A percentile compares a stretch with the other conserved stretches of the same genome.
Conservation (phyloP, 148 eudicot genomes). For the Chenopodium formosanum region DNA sequence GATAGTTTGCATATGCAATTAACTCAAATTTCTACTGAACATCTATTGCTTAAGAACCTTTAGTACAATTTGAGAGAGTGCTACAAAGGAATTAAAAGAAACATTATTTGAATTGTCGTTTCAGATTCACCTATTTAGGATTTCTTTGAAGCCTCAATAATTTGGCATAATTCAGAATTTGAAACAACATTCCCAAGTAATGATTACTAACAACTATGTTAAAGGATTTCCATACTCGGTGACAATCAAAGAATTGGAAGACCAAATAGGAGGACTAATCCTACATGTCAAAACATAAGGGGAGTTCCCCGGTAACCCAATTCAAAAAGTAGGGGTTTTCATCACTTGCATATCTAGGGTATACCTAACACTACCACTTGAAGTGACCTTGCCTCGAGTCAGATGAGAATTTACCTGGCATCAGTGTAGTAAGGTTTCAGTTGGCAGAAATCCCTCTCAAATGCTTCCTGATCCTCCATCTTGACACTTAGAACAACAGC, state of each 20-base stretch:
- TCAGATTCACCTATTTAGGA: background rate
- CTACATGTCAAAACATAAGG: background rate
- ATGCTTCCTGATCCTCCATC: conserved; percentile 90
- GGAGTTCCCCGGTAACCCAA: background rate
- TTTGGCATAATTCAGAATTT: background rate
- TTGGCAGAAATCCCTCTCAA: conserved; percentile 94
- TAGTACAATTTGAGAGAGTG: too few species aligned
- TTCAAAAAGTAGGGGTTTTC: background rate
- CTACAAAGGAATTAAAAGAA: background rate
- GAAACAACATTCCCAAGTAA: background rate
- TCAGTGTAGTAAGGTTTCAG: conserved; percentile 96
- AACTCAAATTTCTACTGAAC: too few species aligned
- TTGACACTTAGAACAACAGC: conserved; percentile 91
- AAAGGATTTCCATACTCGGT: background rate
- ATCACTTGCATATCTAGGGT: background rate
- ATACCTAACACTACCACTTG: background rate
- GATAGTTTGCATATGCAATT: background rate
- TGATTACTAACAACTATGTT: background rate
- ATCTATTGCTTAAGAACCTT: too few species aligned
- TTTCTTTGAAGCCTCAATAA: background rate
- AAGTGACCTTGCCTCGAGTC: background rate
- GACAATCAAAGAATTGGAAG: background rate
- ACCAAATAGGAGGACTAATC: background rate
- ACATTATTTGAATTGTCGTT: background rate
- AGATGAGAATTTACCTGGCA: conserved; percentile 46